Evolutionary conservation across 2,329 filamentous ascomycete species (phyloP), one percentile per base, ranked within the genome.

Genomic region (Bipolaris cookei): DNA sequence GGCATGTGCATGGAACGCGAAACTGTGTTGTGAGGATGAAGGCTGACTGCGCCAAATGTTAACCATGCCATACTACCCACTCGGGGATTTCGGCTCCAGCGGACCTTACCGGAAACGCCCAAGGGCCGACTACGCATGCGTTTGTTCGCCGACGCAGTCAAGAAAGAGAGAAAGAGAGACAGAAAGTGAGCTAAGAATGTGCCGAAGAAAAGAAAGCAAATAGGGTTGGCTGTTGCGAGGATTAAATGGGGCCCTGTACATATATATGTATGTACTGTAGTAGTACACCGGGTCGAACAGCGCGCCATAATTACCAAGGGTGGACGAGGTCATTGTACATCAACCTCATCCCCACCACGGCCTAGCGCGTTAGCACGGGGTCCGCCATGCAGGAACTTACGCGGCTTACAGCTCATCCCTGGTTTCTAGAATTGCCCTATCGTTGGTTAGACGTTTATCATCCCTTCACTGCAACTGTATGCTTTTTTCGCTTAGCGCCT

Each of bases 1-100:
- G 69, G 67, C 11, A 68, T 69, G 32, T 70, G 70, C 7, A 68
- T 71, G 28, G 60, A 60, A 51, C 70, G 67, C 48, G 65, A 65
- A 35, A 68, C 62, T 16, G 61, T 60, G 54, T 62, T 63, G 61
- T 52, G 67, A 51, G 67, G 63, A 49, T 67, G 61, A 53, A 63
- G 53, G 51, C 57, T 67, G 64, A 60, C 63, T 63, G 59, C 38
- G 52, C 49, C 41, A 38, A 35, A 28, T 50, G 37, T 68, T 58
- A 67, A 63, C 54, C 42, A 61, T 58, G 56, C 42, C 34, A 42
- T 30, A 41, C 8, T 30, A 41, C 8, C 35, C 13, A 21, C 14
- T 44, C 25, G 42, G 42, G 25, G n/a, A 20, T 44, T 38, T 42
- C 14, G 39, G 20, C 11, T 23, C 20, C 39, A 23, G 20, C 20